Evolutionary conservation across 73 alveolate species (phyloP), one percentile per base, ranked within the genome.

Genomic region (Breviolum minutum): DNA sequence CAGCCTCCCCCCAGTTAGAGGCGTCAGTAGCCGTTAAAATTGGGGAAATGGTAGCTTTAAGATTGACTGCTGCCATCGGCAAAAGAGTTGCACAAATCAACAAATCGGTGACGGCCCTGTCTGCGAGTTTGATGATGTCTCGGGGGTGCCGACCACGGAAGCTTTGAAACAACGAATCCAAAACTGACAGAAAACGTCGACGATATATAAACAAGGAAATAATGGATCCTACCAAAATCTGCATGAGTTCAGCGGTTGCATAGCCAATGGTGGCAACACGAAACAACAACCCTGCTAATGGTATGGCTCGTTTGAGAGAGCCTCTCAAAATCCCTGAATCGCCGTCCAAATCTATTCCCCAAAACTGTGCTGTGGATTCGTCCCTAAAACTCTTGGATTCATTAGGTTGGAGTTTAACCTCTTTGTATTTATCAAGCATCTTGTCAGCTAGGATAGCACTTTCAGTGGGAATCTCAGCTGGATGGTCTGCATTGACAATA

Each of bases 1-100:
- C n/a, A n/a, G 71, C 90, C 20, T 81, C 90, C 16, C 90, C 90
- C 90, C 90, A 81, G 13, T 81, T 32, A 12, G 30, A 7, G 20
- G 90, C 90, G 27, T 81, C 90, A 8, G 63, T 30, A 5, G 90
- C 90, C 20, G 60, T 29, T 5, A 81, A 40, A 3, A 68, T 68
- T 8, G 8, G 6, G 13, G 63, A 19, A 5, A 81, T 70, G 7
- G 69, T 7, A 9, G 90, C 90, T 6, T 70, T 20, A 19, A 81
- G 90, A 30, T 81, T 81, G 10, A 32, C 11, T 27, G 71, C 66
- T 7, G 90, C 90, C 70, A 81, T 7, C 5, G 90, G 90, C 60
- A 81, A 19, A 7, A 81, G 30, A 5, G 7, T 16, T 14, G 60
- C 90, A 29, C 30, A 16, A 12, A 81, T 30, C 40, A 30, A 81